A percentile compares a stretch with the other conserved stretches of the same genome.
These are phyloP conservation scores for Kalanchoe fedtschenkoi DNA, from an alignment of 164 flowering plant genomes.

Conservation along the genomic window DNA sequence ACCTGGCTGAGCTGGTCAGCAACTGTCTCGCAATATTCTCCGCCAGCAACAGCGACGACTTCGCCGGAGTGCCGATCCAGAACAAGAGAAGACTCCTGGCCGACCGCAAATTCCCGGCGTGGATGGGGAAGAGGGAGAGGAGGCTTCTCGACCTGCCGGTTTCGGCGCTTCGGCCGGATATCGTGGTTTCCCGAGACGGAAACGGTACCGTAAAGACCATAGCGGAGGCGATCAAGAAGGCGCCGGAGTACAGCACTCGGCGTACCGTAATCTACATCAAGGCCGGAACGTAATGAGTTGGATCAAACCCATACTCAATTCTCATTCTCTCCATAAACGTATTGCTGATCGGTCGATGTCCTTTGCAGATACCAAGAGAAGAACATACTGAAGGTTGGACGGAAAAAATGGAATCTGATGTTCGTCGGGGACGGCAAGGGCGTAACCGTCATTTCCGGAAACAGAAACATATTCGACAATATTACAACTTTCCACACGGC, in stretches of 20 bases:
- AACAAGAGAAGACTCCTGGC: slow-evolving; percentile 40
- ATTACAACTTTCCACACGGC: slow-evolving; percentile 87
- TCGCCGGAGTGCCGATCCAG: slow-evolving; percentile 65
- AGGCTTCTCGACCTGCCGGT: slow-evolving; percentile 33
- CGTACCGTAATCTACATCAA: slow-evolving; percentile 61
- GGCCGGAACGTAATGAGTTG: slow-evolving; percentile 94
- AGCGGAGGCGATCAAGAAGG: slow-evolving; percentile 63
- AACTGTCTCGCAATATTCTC: slow-evolving; percentile 65
- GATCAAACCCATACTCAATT: too few species aligned
- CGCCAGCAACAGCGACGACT: slow-evolving; percentile 27
- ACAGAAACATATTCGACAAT: slow-evolving; percentile 39
- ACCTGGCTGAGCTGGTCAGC: slow-evolving; percentile 48
- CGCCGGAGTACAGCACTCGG: slow-evolving; percentile 46
- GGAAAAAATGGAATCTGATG: slow-evolving; percentile 82
- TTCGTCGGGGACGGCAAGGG: slow-evolving; percentile 90
- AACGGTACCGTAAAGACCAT: slow-evolving; percentile 62
- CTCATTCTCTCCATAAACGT: too few species aligned
- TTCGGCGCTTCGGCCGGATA: slow-evolving; percentile 42
- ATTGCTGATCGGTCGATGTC: neutral
- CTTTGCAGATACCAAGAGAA: slow-evolving; percentile 62
- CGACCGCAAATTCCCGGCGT: slow-evolving; percentile 31
- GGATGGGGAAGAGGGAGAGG: slow-evolving; percentile 51
- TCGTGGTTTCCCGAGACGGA: slow-evolving; percentile 60
- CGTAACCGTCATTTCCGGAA: slow-evolving; percentile 62
- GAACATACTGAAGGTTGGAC: slow-evolving; percentile 56